phyloP scores from a whole-genome alignment of 1,284 basidiomycete species.

The Ustilago trichophora region DNA sequence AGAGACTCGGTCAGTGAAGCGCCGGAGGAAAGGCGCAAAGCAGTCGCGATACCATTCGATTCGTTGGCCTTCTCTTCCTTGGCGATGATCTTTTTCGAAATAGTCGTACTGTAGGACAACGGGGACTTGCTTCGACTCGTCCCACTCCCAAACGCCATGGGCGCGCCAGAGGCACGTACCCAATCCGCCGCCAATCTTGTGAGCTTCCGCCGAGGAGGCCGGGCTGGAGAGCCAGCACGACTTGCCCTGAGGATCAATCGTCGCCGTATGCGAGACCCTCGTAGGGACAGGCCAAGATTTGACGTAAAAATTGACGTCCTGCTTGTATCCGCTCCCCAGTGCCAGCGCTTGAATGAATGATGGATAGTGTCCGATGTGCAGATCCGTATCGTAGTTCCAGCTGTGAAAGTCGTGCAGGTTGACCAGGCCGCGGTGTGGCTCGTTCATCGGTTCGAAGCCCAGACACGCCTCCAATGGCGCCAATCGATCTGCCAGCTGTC shows the following conservation, averaged over 20 bases:
- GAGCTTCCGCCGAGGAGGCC: conserved; percentile 49
- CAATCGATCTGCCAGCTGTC: conserved; percentile 75
- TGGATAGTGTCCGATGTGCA: conserved; percentile 80
- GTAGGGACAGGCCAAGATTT: conserved; percentile 65
- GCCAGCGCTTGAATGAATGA: conserved; percentile 62
- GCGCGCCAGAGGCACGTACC: conserved; percentile 81
- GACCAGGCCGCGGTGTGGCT: conserved; percentile 93
- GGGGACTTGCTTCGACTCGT: conserved; percentile 74
- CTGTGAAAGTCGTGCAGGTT: conserved; percentile 81
- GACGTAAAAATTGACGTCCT: conserved; percentile 71
- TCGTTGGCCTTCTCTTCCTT: conserved; percentile 31
- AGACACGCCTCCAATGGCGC: conserved; percentile 80
- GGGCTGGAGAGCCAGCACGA: conserved; percentile 47
- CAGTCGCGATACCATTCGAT: conserved; percentile 65
- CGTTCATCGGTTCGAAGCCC: conserved; percentile 92
- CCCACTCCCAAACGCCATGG: conserved; percentile 94
- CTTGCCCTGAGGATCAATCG: conserved; percentile 53
- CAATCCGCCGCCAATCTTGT: not conserved
- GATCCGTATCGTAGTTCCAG: conserved; percentile 90
- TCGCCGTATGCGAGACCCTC: conserved; percentile 45
- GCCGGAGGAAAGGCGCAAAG: conserved; percentile 56
- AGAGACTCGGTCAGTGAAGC: conserved; percentile 43
- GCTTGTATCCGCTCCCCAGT: conserved; percentile 50
- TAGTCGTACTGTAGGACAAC: conserved; percentile 86
- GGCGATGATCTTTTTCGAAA: conserved; percentile 72